A percentile compares a stretch with the other conserved stretches of the same genome.
phyloP scores from a whole-genome alignment of 73 alveolate genomes.

The Symbiodinium natans region DNA sequence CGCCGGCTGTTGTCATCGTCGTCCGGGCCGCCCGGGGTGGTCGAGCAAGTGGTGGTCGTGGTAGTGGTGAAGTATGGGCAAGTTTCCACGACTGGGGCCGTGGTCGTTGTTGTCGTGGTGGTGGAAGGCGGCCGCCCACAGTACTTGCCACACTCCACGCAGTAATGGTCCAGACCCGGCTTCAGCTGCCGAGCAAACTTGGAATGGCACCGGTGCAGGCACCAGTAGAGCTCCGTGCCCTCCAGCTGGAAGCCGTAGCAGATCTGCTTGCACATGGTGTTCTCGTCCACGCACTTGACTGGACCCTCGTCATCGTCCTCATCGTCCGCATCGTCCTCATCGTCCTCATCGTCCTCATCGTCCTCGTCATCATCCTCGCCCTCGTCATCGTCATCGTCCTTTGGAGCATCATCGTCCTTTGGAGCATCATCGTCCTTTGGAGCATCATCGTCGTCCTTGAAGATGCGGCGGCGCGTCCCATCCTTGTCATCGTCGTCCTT shows the following conservation, averaged over 20 bases:
- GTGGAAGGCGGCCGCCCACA: not conserved
- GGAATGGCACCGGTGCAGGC: not conserved
- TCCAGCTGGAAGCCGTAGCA: slow-evolving; percentile 4
- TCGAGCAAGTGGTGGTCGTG: not conserved
- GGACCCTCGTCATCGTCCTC: not conserved
- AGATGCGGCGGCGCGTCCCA: not conserved
- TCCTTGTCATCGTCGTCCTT: not conserved
- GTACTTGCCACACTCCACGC: slow-evolving; percentile 11
- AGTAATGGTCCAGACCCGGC: not conserved
- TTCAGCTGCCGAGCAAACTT: not conserved
- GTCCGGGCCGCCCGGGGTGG: not conserved
- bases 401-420: not conserved
- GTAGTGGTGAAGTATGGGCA: not conserved
- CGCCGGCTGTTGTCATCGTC: not conserved
- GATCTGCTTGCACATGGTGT: not conserved
- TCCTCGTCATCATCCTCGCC: not conserved
- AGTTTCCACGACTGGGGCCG: not conserved
- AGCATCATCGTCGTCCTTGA: not conserved
- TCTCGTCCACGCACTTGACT: not conserved
- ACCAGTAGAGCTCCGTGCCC: not conserved
- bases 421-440: too few relatives aligned
- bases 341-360: not conserved
- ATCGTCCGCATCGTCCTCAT: not conserved
- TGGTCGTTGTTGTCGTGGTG: not conserved
- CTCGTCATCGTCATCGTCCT: not conserved